These are phyloP conservation scores for Lyophyllum atratum DNA, from an alignment of 768 basidiomycete species.

Conservation along the genomic window DNA sequence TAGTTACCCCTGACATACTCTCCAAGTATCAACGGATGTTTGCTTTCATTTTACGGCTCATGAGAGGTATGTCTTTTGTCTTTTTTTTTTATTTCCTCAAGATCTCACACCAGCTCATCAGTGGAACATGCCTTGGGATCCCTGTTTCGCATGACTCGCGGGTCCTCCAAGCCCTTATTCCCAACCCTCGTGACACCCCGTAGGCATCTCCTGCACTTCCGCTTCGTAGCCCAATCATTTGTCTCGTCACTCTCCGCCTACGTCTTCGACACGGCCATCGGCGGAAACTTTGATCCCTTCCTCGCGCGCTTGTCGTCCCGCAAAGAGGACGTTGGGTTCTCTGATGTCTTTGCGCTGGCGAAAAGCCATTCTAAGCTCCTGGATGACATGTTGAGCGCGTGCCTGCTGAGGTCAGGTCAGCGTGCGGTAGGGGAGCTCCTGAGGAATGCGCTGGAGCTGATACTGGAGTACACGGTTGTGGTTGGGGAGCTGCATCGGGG, in stretches of 20 bases:
- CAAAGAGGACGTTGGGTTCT: slow-evolving; percentile 34
- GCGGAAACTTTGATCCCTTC: slow-evolving; percentile 75
- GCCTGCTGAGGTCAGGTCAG: slow-evolving; percentile 71
- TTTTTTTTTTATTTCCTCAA: not conserved
- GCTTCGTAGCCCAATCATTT: slow-evolving; percentile 75
- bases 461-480: slow-evolving; percentile 68
- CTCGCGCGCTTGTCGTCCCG: slow-evolving; percentile 39
- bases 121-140: slow-evolving; percentile 71
- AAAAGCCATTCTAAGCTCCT: slow-evolving; percentile 66
- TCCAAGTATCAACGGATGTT: slow-evolving; percentile 87
- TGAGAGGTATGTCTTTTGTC: slow-evolving; percentile 58
- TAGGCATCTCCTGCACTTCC: slow-evolving; percentile 62
- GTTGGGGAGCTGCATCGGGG: slow-evolving; percentile 60
- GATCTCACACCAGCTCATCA: slow-evolving; percentile 24
- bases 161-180: slow-evolving; percentile 49
- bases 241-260: slow-evolving; percentile 68
- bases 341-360: slow-evolving; percentile 76
- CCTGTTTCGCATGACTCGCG: slow-evolving; percentile 63
- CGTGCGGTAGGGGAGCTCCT: slow-evolving; percentile 65
- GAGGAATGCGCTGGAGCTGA: slow-evolving; percentile 59
- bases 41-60: slow-evolving; percentile 73
- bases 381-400: slow-evolving; percentile 77
- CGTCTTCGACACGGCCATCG: slow-evolving; percentile 80
- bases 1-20: slow-evolving; percentile 73
- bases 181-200: slow-evolving; percentile 55